These are phyloP conservation scores for Globisporangium abappressorium DNA, from an alignment of 352 stramenopile genomes.

Conservation along the genomic window DNA sequence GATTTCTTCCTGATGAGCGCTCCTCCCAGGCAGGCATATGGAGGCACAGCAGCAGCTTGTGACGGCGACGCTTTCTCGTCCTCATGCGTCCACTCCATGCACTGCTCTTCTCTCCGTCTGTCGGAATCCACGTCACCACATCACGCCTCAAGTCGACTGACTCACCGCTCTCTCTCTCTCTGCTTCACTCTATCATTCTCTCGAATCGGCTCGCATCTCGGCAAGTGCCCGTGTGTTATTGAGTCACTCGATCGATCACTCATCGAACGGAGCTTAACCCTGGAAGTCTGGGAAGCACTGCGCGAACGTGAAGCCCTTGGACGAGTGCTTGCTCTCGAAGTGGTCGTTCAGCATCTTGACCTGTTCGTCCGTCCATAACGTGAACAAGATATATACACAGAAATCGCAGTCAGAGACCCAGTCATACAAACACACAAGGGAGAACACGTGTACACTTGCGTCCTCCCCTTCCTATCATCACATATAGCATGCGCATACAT, in stretches of 20 bases:
- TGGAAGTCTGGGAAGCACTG: conserved; percentile 18
- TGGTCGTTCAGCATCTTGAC: conserved; percentile 72
- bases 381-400: not conserved
- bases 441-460: not conserved
- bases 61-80: not conserved
- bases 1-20: not conserved
- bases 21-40: not conserved
- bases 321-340: conserved; percentile 75
- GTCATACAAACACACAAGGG: not conserved
- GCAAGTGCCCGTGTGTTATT: not conserved
- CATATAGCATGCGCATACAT: not conserved
- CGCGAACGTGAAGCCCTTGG: conserved; percentile 72
- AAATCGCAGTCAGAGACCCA: not conserved
- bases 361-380: conserved; percentile 24
- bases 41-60: not conserved
- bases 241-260: not conserved
- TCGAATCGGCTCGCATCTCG: not conserved
- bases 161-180: not conserved
- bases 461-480: not conserved
- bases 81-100: not conserved
- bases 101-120: not conserved
- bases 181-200: not conserved
- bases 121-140: not conserved
- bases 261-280: not conserved
- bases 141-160: not conserved